Percentiles rank a stretch among this genome's conserved stretches.
phyloP scores from a whole-genome alignment of 768 basidiomycete species.

The Paxillus rubicundulus region DNA sequence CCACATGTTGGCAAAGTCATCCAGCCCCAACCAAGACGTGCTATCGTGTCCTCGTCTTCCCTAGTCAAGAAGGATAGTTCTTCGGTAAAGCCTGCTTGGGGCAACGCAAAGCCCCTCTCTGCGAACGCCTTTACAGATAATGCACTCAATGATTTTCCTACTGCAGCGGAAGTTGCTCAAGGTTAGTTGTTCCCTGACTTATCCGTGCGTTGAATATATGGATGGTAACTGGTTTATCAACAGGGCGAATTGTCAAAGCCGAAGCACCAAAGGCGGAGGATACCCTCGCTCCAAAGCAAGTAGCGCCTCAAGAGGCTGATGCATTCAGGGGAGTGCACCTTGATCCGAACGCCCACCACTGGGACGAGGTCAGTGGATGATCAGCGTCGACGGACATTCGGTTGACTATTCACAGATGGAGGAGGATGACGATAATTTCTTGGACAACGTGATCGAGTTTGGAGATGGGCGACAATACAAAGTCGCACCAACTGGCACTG shows the following conservation, averaged over 20 bases:
- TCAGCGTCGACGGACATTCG: neutral
- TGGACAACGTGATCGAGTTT: constrained; percentile 90
- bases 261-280: constrained; percentile 52
- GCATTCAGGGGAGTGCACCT: constrained; percentile 93
- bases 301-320: constrained; percentile 80
- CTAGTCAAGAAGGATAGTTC: constrained; percentile 32
- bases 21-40: constrained; percentile 55
- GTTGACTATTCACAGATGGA: constrained; percentile 56
- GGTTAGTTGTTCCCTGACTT: constrained; percentile 43
- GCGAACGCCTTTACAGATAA: constrained; percentile 40
- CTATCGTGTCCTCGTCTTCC: constrained; percentile 30
- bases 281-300: constrained; percentile 48
- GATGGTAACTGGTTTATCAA: constrained; percentile 13
- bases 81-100: constrained; percentile 67
- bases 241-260: constrained; percentile 19
- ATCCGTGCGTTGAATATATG: neutral
- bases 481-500: constrained; percentile 51
- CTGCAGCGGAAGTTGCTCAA: constrained; percentile 92
- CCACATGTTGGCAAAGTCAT: constrained; percentile 65
- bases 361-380: constrained; percentile 83
- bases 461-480: constrained; percentile 93
- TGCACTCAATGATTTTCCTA: constrained; percentile 80
- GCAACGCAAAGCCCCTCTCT: constrained; percentile 46
- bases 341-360: constrained; percentile 92
- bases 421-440: constrained; percentile 89